These are phyloP conservation scores for Orobanche coerulescens DNA, from an alignment of 257 asterid species.

Conservation along the genomic window DNA sequence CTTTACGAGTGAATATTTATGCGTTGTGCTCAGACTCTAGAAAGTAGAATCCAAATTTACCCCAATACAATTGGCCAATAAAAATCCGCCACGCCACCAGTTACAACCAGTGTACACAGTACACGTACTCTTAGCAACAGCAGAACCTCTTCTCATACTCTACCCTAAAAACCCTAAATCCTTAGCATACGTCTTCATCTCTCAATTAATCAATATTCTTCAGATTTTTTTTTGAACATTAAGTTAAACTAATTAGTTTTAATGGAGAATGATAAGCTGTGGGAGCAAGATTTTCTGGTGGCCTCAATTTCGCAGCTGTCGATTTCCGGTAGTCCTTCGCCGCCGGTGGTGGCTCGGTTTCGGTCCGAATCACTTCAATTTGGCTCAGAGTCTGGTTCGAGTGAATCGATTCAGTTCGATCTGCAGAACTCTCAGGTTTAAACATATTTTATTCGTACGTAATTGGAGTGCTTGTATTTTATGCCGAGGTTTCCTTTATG, in stretches of 20 bases:
- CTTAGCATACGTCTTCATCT: neutral
- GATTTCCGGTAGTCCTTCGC: slow-evolving; percentile 45
- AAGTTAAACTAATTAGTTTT: neutral
- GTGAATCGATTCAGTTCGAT: slow-evolving; percentile 45
- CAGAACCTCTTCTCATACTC: slow-evolving; percentile 19
- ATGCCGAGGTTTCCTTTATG: neutral
- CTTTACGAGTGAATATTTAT: no score
- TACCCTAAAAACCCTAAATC: slow-evolving; percentile 44
- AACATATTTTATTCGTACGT: neutral
- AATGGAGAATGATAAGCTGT: slow-evolving; percentile 40
- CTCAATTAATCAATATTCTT: slow-evolving; percentile 5
- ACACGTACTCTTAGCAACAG: neutral
- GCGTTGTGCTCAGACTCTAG: no score
- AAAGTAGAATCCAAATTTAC: neutral
- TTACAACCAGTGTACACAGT: neutral
- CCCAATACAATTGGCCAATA: slow-evolving; percentile 8
- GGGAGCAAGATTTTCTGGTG: slow-evolving; percentile 51
- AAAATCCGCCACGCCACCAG: slow-evolving; percentile 18
- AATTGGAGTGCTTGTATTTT: neutral
- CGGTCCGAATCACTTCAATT: slow-evolving; percentile 53
- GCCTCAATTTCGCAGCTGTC: slow-evolving; percentile 71
- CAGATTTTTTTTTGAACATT: neutral
- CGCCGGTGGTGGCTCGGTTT: slow-evolving; percentile 61
- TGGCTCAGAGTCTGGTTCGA: slow-evolving; percentile 40
- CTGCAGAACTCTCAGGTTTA: slow-evolving; percentile 46